Conservation (phyloP, 1,139 yeast species). For the Taphrina sp. region DNA sequence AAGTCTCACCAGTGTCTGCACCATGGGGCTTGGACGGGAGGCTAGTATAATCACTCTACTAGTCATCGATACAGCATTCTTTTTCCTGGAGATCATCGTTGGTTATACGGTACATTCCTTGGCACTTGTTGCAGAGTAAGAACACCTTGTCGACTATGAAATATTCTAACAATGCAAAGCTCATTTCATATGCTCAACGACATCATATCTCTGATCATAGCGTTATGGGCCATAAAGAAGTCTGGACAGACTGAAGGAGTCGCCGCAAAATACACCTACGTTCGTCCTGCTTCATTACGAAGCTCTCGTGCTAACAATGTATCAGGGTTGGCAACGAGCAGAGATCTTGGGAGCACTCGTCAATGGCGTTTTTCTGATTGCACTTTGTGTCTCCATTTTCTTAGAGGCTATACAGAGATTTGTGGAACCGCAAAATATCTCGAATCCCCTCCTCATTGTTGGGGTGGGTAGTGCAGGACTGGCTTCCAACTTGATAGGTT, state of each 20-base stretch:
- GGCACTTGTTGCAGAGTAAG: constrained; percentile 35
- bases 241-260: constrained; percentile 57
- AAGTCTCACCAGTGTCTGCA: too few species aligned
- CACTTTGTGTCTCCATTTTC: constrained; percentile 86
- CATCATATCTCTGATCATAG: constrained; percentile 81
- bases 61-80: constrained; percentile 75
- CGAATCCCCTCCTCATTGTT: constrained; percentile 75
- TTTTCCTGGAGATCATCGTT: constrained; percentile 76
- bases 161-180: too few species aligned
- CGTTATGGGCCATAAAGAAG: constrained; percentile 93
- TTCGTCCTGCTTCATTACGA: constrained; percentile 53
- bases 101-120: constrained; percentile 44
- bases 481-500: constrained; percentile 75
- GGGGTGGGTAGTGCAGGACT: constrained; percentile 82
- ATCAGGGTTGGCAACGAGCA: constrained; percentile 83
- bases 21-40: constrained; percentile 48
- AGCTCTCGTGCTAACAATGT: constrained; percentile 45
- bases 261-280: constrained; percentile 86
- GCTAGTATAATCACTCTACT: constrained; percentile 76
- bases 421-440: constrained; percentile 72
- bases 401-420: constrained; percentile 91
- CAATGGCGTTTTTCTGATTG: constrained; percentile 88
- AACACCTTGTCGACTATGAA: too few species aligned
- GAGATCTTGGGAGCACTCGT: constrained; percentile 86
- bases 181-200: constrained; percentile 95